Evolutionary conservation across 2,329 filamentous ascomycete genomes (phyloP), one percentile per base, ranked within the genome.

Genomic region (Sporothrix dimorphospora): DNA sequence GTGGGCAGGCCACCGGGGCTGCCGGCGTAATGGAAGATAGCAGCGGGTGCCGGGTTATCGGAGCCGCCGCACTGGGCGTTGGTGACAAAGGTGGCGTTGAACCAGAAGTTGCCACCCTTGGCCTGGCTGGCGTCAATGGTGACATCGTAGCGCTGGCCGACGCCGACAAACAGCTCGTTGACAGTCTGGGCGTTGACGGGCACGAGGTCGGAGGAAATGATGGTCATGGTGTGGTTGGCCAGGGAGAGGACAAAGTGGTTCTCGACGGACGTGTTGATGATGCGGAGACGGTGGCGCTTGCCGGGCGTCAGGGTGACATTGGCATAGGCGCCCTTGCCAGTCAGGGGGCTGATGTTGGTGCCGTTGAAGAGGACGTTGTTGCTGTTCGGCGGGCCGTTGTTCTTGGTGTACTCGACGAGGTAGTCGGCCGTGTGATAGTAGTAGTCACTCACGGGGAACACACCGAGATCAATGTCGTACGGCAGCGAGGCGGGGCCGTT

Each of bases 401-500:
- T 70, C 73, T 81, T 4, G 79, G 80, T 42, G 16, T 68, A 12
- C 78, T 79, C 11, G 65, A 79, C 81, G 1, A 85, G 76, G 68
- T 81, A 74, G 69, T 83, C 83, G 2, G 81, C 80, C 0, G 82
- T 83, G 6, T 74, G 73, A 73, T 88, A 85, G 74, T 84, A 84
- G 87, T 88, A 89, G 74, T 89, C 88, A 8, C 81, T 83, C 53
- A 89, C 81, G 6, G 84, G 82, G 7, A 86, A 80, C 3, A 81
- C 75, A 12, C 87, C 87, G 0, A 88, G 81, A 75, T 89, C 87
- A 67, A 84, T 80, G 71, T 89, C 86, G 76, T 86, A 87, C 72
- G 74, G 67, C 21, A 72, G 71, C 7, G 79, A 79, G 1, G 78
- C 75, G 77, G 75, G 73, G 57, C 85, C 85, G 71, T 86, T 79